These are phyloP conservation scores for Alternaria arbusti DNA, from an alignment of 2,329 filamentous ascomycete species.

Conservation along the genomic window DNA sequence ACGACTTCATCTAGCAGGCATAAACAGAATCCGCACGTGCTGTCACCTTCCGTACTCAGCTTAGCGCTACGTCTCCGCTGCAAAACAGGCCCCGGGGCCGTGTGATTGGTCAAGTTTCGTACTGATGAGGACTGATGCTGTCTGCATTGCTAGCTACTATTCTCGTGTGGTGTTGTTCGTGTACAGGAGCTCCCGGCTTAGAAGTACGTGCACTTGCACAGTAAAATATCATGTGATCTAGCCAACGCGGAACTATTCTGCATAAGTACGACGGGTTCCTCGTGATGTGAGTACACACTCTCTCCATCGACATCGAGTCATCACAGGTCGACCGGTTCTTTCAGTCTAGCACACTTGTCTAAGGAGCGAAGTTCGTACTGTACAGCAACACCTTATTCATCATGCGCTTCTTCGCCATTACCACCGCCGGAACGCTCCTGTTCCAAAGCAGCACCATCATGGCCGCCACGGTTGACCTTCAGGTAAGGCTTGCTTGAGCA, in stretches of 20 bases:
- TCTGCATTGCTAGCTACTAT: not conserved
- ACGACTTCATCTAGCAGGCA: not conserved
- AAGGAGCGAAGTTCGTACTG: not conserved
- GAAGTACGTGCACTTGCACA: not conserved
- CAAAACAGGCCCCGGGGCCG: not conserved
- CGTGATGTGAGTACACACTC: not conserved
- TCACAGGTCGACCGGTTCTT: not conserved
- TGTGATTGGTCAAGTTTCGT: not conserved
- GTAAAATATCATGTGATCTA: not conserved
- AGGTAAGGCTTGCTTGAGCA: not conserved
- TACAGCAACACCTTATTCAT: not conserved
- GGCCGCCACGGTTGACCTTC: not conserved
- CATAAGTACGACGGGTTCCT: not conserved
- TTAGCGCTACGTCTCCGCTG: not conserved
- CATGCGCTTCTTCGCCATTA: not conserved
- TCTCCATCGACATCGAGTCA: not conserved
- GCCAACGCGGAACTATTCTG: not conserved
- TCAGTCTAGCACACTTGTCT: not conserved
- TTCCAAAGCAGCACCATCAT: not conserved
- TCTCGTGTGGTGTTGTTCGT: fast-evolving
- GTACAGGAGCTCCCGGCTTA: fast-evolving
- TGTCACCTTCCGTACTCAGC: not conserved
- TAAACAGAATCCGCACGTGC: not conserved
- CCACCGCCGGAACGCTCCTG: not conserved
- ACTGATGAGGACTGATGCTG: not conserved